These are phyloP conservation scores for Arthrobotrys sinensis DNA, from an alignment of 2,329 filamentous ascomycete genomes.

Conservation along the genomic window DNA sequence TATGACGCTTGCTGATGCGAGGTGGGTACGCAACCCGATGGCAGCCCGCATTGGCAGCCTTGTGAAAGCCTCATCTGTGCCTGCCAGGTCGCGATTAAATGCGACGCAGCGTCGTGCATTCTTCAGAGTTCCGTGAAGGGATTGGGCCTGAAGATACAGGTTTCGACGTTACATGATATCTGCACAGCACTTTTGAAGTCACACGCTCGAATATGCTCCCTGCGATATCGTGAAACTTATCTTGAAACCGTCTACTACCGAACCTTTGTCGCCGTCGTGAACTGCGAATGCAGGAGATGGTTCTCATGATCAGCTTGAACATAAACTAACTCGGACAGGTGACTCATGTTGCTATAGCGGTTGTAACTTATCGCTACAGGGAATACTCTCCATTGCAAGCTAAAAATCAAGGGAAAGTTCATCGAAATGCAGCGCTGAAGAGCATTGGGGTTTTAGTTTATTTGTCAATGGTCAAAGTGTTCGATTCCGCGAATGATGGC, in stretches of 20 bases:
- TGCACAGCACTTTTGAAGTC: conserved; percentile 8
- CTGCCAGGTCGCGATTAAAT: conserved; percentile 46
- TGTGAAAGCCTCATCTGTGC: conserved; percentile 56
- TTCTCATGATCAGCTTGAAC: conserved; percentile 52
- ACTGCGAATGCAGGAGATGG: conserved; percentile 34
- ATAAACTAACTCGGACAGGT: conserved; percentile 21
- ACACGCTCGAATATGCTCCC: conserved; percentile 2
- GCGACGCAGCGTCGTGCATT: conserved; percentile 21
- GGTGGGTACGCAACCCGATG: conserved; percentile 50
- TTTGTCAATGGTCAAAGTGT: conserved; percentile 40
- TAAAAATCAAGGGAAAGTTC: conserved; percentile 4
- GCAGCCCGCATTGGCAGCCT: conserved; percentile 52
- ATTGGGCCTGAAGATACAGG: conserved; percentile 14
- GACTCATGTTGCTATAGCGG: conserved; percentile 37
- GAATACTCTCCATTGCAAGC: conserved; percentile 12
- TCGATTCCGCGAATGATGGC: conserved; percentile 29
- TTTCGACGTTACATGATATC: conserved; percentile 21
- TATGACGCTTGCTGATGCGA: conserved; percentile 57
- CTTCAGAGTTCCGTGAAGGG: neutral
- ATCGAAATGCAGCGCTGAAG: neutral
- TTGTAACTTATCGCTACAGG: conserved; percentile 14
- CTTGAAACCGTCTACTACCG: conserved; percentile 29
- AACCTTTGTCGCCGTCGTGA: conserved; percentile 7
- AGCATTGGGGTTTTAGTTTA: conserved; percentile 3
- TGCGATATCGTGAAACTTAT: conserved; percentile 34